These are phyloP conservation scores for Pythium rishiriense DNA, from an alignment of 352 stramenopile genomes.

Conservation along the genomic window DNA sequence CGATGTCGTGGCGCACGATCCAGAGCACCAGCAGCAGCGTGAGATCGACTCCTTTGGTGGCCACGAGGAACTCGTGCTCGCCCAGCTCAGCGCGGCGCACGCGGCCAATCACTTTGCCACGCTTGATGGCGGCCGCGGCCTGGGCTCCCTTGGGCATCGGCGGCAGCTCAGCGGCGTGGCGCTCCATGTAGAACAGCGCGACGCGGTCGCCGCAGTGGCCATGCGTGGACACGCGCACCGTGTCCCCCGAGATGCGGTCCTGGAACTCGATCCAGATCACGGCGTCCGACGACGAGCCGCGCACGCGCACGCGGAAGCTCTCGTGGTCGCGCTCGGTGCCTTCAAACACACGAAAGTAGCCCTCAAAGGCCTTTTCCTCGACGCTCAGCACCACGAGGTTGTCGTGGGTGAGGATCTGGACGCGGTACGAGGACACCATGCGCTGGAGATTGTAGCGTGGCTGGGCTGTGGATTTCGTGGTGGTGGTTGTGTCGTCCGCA, in stretches of 20 bases:
- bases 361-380: not conserved
- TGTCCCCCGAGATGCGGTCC: slow-evolving; percentile 1
- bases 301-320: slow-evolving; percentile 2
- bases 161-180: not conserved
- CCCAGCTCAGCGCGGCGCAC: not conserved
- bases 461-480: not conserved
- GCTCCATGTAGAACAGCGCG: slow-evolving; percentile 12
- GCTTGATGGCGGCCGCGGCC: not conserved
- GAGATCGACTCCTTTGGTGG: slow-evolving; percentile 14
- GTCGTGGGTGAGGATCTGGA: not conserved
- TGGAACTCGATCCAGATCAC: slow-evolving; percentile 8
- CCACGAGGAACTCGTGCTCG: slow-evolving; percentile 11
- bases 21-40: slow-evolving; percentile 18
- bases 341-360: slow-evolving; percentile 7
- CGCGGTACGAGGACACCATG: not conserved
- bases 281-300: not conserved
- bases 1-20: slow-evolving; percentile 7
- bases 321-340: slow-evolving; percentile 2
- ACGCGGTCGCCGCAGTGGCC: slow-evolving; percentile 2
- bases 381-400: not conserved
- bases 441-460: not conserved
- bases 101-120: slow-evolving; percentile 13
- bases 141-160: not conserved
- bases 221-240: slow-evolving; percentile 4
- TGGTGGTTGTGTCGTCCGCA: not conserved